Evolutionary conservation across 352 stramenopile genomes (phyloP).

Genomic region (Phytophthora multivora): DNA sequence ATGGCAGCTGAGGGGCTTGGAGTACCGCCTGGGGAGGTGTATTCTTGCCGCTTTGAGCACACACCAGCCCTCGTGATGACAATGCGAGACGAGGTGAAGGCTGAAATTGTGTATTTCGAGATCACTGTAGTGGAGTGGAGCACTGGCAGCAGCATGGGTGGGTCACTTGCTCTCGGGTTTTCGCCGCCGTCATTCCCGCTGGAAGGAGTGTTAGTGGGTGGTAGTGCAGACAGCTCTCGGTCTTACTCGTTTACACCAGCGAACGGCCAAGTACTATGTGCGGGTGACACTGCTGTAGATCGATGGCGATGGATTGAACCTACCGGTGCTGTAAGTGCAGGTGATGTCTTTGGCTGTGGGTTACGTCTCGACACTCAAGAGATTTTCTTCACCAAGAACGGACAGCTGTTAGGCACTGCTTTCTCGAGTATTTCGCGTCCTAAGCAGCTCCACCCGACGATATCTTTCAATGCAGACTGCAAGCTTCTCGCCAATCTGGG

Average conservation of each 20-base stretch:
- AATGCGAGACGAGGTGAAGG: conserved; percentile 71
- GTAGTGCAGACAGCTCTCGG: conserved; percentile 35
- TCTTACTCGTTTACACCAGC: conserved; percentile 76
- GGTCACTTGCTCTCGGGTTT: conserved; percentile 62
- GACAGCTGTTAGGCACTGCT: conserved; percentile 72
- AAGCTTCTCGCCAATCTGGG: conserved; percentile 83
- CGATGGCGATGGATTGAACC: conserved; percentile 78
- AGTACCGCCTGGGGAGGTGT: conserved; percentile 29
- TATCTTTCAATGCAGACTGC: conserved; percentile 76
- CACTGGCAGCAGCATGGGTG: conserved; percentile 21
- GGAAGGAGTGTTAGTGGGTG: conserved; percentile 64
- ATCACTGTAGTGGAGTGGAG: conserved; percentile 75
- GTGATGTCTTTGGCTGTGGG: conserved; percentile 81
- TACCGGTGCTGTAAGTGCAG: conserved; percentile 42
- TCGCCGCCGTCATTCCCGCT: conserved; percentile 72
- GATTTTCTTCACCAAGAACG: conserved; percentile 89
- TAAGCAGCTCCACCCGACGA: conserved; percentile 67
- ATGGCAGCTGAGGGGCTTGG: conserved; percentile 28
- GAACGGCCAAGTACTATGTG: conserved; percentile 71
- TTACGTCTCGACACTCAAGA: conserved; percentile 82
- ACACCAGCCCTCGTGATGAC: conserved; percentile 74
- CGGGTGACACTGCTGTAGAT: conserved; percentile 53
- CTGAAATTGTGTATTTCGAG: conserved; percentile 85
- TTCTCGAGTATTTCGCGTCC: conserved; percentile 72
- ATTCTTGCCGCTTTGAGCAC: conserved; percentile 86